Percentiles rank a stretch among this genome's conserved stretches.
These are phyloP conservation scores for Periconia sp. DNA, from an alignment of 2,329 filamentous ascomycete genomes.

Conservation along the genomic window DNA sequence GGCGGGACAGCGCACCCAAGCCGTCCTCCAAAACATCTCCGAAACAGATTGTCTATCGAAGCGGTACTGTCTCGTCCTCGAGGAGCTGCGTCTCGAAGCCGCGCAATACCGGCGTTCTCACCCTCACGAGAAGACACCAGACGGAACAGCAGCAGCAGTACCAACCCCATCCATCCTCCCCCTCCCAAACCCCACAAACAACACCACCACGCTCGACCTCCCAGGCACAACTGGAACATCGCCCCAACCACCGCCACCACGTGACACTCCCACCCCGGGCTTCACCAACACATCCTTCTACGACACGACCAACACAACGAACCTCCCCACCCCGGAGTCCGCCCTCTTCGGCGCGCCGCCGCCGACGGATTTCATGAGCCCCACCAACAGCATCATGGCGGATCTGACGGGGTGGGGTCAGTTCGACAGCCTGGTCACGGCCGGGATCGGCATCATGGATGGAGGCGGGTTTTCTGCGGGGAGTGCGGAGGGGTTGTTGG, in stretches of 20 bases:
- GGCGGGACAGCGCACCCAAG: conserved; percentile 46
- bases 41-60: conserved; percentile 40
- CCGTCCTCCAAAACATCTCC: conserved; percentile 31
- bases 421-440: conserved; percentile 41
- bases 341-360: conserved; percentile 20
- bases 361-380: conserved; percentile 21
- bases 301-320: conserved; percentile 5
- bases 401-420: conserved; percentile 43
- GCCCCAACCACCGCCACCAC: background rate
- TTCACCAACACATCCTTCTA: conserved; percentile 2
- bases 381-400: conserved; percentile 24
- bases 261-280: background rate
- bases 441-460: conserved; percentile 37
- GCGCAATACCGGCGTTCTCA: conserved; percentile 12
- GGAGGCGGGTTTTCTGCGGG: conserved; percentile 10
- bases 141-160: no score
- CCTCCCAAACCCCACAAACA: background rate
- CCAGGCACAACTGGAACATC: no score
- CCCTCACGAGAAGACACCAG: no score
- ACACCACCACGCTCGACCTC: background rate
- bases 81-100: conserved; percentile 52
- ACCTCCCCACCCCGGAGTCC: conserved; percentile 35
- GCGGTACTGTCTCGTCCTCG: conserved; percentile 56
- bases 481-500: background rate
- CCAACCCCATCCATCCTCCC: background rate